Base-by-base conservation (phyloP, 2,329 filamentous ascomycete species). In the Kalmusia sp. region DNA sequence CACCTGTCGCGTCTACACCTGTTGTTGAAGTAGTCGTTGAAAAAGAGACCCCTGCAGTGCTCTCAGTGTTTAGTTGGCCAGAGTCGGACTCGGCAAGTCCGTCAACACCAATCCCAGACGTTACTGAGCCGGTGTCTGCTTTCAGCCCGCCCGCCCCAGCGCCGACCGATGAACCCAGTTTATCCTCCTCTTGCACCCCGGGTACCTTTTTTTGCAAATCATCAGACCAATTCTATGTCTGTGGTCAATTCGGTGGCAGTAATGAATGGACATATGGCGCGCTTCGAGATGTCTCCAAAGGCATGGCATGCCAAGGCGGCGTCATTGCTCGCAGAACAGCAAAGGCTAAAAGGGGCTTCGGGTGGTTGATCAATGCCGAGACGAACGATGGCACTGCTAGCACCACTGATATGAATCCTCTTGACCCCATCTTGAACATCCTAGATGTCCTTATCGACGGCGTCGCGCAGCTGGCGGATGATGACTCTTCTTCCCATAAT, bases 141-240 rank as follows among this genome's bases (percentile, higher is more conserved):
- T n/a, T 41, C 38, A 21, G 19, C 19, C n/a, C 15, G n/a, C 7
- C 14, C 14, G 15, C 17, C n/a, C 14, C 14, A 11, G 21, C 14
- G 15, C 12, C 21, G 4, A 9, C 28, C 39, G 33, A 15, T 24
- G 17, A 5, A 3, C 31, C 43, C 33, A 25, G 46, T 21, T 49
- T 52, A 25, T 68, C 63, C 56, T 56, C 56, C n/a, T 63, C 64
- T 17, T 78, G 75, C 57, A 64, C 68, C 1, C 74, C 73, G 1
- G 73, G 72, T 17, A 69, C 71, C n/a, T 75, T 74, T 64, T 67
- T 77, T 55, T 77, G 76, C 71, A 69, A 67, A 24, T 69, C 64
- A 3, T 24, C 49, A 15, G 68, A 56, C 2, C 59, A 65, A 17
- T 77, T 70, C 62, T 64, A 69, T 35, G 77, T 73, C 7, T 77